Base-by-base conservation (phyloP, 1,139 yeast genomes). In the Tardiomyces digboiensis region DNA sequence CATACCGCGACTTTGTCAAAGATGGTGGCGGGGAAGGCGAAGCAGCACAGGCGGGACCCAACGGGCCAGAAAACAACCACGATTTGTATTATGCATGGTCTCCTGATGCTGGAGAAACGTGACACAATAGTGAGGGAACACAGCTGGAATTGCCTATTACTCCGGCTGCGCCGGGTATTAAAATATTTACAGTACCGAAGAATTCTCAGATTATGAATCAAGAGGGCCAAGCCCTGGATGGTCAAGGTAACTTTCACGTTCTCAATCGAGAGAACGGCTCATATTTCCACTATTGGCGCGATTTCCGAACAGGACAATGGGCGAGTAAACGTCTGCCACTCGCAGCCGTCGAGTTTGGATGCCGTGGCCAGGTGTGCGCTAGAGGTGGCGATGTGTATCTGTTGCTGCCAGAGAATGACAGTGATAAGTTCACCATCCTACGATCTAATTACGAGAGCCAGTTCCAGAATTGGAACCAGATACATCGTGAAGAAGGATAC, bases 191-290 rank as follows among this genome's bases (percentile, higher is more conserved):
- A 13, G 50, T 52, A 16, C 52, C 54, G 7, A 52, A 52, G 33
- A 45, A 42, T 39, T 48, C 53, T 10, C 54, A 53, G 2, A 52
- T 52, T 19, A 52, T 52, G 56, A 52, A 52, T 41, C 56, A 52
- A 41, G 56, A 52, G 39, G 56, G 56, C n/a, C 56, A 52, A 40
- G 41, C 45, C 8, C 44, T 42, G n/a, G 53, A 52, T 39, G n/a
- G 22, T 4, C 13, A 38, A 6, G 52, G 50, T 7, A 41, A 49
- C 12, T 44, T 52, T 22, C 55, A 52, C 36, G 55, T 48, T 2
- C 43, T 52, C n/a, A 54, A 53, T 22, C 36, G 56, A 36, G 50
- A 50, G 29, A 36, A 48, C 36, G 54, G 52, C 14, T 20, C 19
- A 19, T 52, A 49, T 36, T 39, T 43, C 21, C 55, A 52, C 39